Percentiles rank a stretch among this genome's conserved stretches.
Conservation (phyloP, 2,329 filamentous ascomycete species). For the Ilyonectria robusta region DNA sequence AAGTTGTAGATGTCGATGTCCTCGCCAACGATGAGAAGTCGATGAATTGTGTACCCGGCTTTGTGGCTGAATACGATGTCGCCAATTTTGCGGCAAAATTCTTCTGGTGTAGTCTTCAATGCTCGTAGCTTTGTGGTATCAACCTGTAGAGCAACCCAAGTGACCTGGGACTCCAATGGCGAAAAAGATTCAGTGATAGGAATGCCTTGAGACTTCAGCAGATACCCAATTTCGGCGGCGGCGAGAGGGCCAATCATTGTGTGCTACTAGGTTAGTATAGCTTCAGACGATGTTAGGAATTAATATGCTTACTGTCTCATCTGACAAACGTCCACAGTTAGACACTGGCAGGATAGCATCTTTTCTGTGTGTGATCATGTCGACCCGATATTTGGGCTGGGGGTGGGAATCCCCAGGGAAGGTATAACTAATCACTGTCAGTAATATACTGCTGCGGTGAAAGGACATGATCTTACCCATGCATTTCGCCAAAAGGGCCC, state of each 20-base stretch:
- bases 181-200: slow-evolving; percentile 61
- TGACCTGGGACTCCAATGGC: slow-evolving; percentile 62
- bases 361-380: slow-evolving; percentile 29
- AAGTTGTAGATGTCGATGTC: slow-evolving; percentile 64
- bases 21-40: slow-evolving; percentile 61
- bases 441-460: not conserved
- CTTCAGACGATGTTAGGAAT: not conserved
- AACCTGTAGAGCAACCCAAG: slow-evolving; percentile 67
- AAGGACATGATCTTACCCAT: slow-evolving; percentile 31
- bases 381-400: slow-evolving; percentile 25
- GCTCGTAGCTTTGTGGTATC: slow-evolving; percentile 69
- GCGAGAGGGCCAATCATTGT: slow-evolving; percentile 42
- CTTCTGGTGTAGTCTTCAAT: slow-evolving; percentile 63
- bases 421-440: slow-evolving; percentile 23
- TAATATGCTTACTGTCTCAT: slow-evolving; percentile 29
- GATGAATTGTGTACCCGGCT: slow-evolving; percentile 58
- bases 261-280: slow-evolving; percentile 10
- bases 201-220: slow-evolving; percentile 47
- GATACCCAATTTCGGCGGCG: slow-evolving; percentile 30
- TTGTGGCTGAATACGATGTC: slow-evolving; percentile 60
- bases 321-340: slow-evolving; percentile 31
- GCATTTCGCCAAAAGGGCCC: slow-evolving; percentile 64
- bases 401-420: slow-evolving; percentile 28
- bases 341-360: slow-evolving; percentile 32
- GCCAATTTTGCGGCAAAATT: slow-evolving; percentile 58